phyloP scores from a whole-genome alignment of 2,329 filamentous ascomycete genomes.

The Talaromyces atroroseus region DNA sequence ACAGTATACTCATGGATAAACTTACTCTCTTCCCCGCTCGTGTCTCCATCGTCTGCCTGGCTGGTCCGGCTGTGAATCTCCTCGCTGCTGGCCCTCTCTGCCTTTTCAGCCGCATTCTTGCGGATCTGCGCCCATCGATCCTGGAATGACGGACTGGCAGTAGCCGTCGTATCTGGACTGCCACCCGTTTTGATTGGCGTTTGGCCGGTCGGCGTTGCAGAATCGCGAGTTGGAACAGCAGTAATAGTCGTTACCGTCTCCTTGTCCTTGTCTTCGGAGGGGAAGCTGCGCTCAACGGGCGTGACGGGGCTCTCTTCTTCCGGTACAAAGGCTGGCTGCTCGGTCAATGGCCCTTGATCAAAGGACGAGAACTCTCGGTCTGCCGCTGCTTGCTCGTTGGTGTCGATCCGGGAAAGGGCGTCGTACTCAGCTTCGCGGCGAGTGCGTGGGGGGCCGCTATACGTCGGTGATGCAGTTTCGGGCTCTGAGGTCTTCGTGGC shows the following conservation, averaged over 20 bases:
- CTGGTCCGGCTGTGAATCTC: constrained; percentile 59
- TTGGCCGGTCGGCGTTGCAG: constrained; percentile 7
- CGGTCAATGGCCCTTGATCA: constrained; percentile 79
- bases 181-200: too few species aligned
- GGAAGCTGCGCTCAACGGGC: constrained; percentile 48
- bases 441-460: constrained; percentile 33
- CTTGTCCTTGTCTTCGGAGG: too few species aligned
- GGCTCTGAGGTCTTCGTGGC: constrained; percentile 3
- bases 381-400: constrained; percentile 40
- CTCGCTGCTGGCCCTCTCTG: constrained; percentile 51
- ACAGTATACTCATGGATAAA: constrained; percentile 27
- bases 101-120: constrained; percentile 84
- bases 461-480: constrained; percentile 12
- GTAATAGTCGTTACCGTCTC: constrained; percentile 15
- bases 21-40: constrained; percentile 92
- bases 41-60: constrained; percentile 68
- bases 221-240: constrained; percentile 14
- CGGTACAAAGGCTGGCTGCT: constrained; percentile 79
- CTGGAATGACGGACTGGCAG: constrained; percentile 33
- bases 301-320: constrained; percentile 37
- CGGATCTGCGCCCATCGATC: constrained; percentile 96
- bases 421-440: constrained; percentile 49
- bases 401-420: constrained; percentile 57
- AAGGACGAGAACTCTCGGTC: constrained; percentile 59
- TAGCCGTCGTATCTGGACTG: neutral